Evolutionary conservation across 805 yeast species (phyloP).

Genomic region (Wickerhamomyces alni): DNA sequence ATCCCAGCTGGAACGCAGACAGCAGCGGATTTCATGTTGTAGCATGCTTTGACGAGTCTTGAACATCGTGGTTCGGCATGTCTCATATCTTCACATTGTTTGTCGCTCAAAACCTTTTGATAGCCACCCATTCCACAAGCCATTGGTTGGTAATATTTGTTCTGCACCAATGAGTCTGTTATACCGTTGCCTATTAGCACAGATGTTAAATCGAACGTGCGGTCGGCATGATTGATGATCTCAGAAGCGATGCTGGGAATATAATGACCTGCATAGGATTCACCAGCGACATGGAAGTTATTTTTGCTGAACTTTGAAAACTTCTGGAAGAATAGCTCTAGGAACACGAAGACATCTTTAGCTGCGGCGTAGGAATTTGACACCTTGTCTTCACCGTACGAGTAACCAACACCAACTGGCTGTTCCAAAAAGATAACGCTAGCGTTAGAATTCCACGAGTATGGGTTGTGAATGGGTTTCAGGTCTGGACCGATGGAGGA

Average conservation of each 20-base stretch:
- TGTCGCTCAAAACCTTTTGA: conserved; percentile 64
- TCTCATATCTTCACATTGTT: conserved; percentile 61
- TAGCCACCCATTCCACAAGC: conserved; percentile 90
- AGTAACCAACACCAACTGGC: conserved; percentile 90
- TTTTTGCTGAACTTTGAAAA: conserved; percentile 64
- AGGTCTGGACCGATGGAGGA: conserved; percentile 59
- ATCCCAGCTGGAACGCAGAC: conserved; percentile 80
- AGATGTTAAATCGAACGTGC: conserved; percentile 63
- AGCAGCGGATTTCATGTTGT: conserved; percentile 54
- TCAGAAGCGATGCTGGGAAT: conserved; percentile 65
- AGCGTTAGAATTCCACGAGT: conserved; percentile 90
- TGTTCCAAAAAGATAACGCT: conserved; percentile 88
- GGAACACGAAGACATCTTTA: conserved; percentile 77
- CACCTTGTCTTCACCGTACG: conserved; percentile 63
- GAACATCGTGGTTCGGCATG: conserved; percentile 60
- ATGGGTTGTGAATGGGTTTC: conserved; percentile 71
- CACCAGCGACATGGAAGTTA: conserved; percentile 77
- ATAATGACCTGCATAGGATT: conserved; percentile 81
- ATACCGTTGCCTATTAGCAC: conserved; percentile 91
- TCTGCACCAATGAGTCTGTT: conserved; percentile 78
- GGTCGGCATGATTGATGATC: conserved; percentile 37
- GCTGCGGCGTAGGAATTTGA: conserved; percentile 78
- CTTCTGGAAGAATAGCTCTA: conserved; percentile 75
- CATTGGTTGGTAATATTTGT: conserved; percentile 82
- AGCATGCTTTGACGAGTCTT: conserved; percentile 58